Evolutionary conservation across 2,329 filamentous ascomycete species (phyloP).

Genomic region (Phoma sp.): DNA sequence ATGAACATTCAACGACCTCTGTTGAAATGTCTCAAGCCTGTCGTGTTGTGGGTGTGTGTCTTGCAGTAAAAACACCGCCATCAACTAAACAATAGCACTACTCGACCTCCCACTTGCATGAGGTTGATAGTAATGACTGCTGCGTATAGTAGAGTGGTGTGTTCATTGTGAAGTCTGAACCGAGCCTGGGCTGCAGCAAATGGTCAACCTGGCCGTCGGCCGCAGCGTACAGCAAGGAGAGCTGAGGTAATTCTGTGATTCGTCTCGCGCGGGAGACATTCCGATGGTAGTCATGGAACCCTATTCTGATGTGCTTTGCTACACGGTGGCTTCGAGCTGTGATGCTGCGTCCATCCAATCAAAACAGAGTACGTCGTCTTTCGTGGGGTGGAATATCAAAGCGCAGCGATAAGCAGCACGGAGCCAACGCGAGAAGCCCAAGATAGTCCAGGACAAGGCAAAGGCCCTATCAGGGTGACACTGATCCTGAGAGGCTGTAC

Average conservation of each 20-base stretch:
- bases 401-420: constrained; percentile 30
- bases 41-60: background rate
- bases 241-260: constrained; percentile 17
- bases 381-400: constrained; percentile 33
- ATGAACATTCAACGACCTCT: background rate
- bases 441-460: constrained; percentile 14
- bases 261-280: constrained; percentile 14
- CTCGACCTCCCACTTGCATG: background rate
- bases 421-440: constrained; percentile 7
- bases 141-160: background rate
- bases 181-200: constrained; percentile 21
- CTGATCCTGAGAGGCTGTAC: constrained; percentile 9
- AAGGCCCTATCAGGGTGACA: constrained; percentile 12
- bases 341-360: constrained; percentile 26
- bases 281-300: constrained; percentile 15
- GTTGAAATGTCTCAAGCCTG: background rate
- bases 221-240: constrained; percentile 2
- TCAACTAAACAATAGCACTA: background rate
- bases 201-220: constrained; percentile 36
- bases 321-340: constrained; percentile 9
- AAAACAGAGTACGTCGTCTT: constrained; percentile 6
- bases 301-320: constrained; percentile 16
- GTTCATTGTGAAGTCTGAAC: constrained; percentile 4
- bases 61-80: too few species aligned
- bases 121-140: background rate